A percentile compares a stretch with the other conserved stretches of the same genome.
Conservation (phyloP, 73 alveolate genomes). For the Uronychia setigera region DNA sequence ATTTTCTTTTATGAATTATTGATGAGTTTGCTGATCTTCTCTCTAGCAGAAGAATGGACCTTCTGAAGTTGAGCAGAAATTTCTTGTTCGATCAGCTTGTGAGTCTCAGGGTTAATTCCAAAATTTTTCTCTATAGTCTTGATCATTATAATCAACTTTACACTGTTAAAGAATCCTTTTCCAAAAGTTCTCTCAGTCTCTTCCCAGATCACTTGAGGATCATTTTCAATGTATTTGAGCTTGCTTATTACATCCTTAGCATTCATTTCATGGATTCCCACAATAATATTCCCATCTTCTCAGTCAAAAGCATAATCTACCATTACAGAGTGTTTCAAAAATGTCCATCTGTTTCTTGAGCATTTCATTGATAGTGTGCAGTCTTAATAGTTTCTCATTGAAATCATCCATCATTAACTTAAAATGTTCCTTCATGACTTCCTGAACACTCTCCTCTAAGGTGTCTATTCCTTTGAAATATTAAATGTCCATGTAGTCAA, state of each 20-base stretch:
- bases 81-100: conserved; percentile 3
- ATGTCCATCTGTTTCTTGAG: conserved; percentile 12
- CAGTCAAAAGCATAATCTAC: background rate
- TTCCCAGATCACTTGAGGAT: conserved; percentile 28
- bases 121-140: conserved; percentile 18
- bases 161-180: conserved; percentile 25
- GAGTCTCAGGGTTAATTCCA: conserved; percentile 35
- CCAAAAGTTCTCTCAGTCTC: conserved; percentile 14
- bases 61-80: background rate
- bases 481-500: conserved; percentile 15
- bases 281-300: conserved; percentile 18
- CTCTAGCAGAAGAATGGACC: background rate
- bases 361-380: conserved; percentile 14
- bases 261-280: conserved; percentile 11
- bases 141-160: background rate
- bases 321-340: conserved; percentile 11
- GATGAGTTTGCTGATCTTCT: background rate
- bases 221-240: conserved; percentile 18
- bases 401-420: background rate
- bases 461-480: conserved; percentile 17
- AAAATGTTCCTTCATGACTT: background rate
- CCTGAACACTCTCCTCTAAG: conserved; percentile 9
- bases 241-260: conserved; percentile 6
- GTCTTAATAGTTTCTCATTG: conserved; percentile 19
- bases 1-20: background rate